Percentiles rank a stretch among this genome's conserved stretches.
These are phyloP conservation scores for Colletotrichum echinochloae DNA, from an alignment of 2,329 filamentous ascomycete species.

Conservation along the genomic window DNA sequence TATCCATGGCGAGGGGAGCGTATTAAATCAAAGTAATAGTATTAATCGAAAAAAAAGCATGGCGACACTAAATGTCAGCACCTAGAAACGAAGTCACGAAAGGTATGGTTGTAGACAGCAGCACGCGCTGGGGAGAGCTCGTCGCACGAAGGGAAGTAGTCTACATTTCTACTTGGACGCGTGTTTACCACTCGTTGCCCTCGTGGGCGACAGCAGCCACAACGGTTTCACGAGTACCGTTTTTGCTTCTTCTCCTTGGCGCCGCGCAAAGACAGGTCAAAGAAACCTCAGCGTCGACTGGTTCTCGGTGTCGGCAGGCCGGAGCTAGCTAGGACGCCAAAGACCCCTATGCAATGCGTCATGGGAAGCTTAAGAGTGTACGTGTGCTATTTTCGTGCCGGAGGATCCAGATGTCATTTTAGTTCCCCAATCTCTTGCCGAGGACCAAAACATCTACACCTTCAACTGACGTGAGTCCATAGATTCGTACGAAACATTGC, in stretches of 20 bases:
- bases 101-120: not conserved
- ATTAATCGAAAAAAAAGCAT: slow-evolving; percentile 1
- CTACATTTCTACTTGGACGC: slow-evolving; percentile 8
- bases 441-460: too few relatives aligned
- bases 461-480: not conserved
- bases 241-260: not conserved
- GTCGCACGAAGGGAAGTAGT: slow-evolving; percentile 8
- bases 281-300: slow-evolving; percentile 4
- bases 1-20: slow-evolving; percentile 4
- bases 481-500: too few relatives aligned
- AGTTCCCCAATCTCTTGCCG: too few relatives aligned
- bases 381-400: slow-evolving; percentile 7
- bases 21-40: not conserved
- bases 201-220: slow-evolving; percentile 7
- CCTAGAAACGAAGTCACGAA: not conserved
- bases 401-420: not conserved
- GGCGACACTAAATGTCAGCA: slow-evolving; percentile 22
- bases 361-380: not conserved
- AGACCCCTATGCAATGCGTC: not conserved
- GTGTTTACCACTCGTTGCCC: not conserved
- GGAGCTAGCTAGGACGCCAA: slow-evolving; percentile 22
- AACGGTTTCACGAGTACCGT: slow-evolving; percentile 21
- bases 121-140: not conserved
- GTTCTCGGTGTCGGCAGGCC: slow-evolving; percentile 17
- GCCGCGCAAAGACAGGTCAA: slow-evolving; percentile 26